Evolutionary conservation across 495 filamentous ascomycete species (phyloP).

Genomic region (Parmelia sp.): DNA sequence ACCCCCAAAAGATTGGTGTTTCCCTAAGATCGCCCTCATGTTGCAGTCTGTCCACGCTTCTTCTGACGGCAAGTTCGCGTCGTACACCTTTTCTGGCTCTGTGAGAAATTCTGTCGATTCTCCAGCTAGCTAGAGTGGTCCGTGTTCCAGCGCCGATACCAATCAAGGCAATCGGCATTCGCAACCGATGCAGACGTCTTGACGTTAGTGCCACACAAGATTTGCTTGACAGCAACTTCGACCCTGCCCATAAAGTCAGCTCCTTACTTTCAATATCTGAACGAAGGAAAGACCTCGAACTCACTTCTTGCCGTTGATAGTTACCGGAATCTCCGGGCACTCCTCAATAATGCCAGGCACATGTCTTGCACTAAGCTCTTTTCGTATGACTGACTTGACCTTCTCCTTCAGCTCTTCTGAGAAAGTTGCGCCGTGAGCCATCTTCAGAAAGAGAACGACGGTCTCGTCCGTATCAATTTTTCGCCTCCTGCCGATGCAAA

Average conservation of each 20-base stretch:
- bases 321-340: slow-evolving; percentile 77
- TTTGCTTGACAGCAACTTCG: slow-evolving; percentile 89
- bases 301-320: slow-evolving; percentile 85
- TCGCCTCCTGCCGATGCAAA: slow-evolving; percentile 74
- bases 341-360: slow-evolving; percentile 76
- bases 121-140: slow-evolving; percentile 56
- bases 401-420: slow-evolving; percentile 45
- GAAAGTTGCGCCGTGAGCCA: slow-evolving; percentile 50
- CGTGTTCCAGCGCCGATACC: slow-evolving; percentile 70
- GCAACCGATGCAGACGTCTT: slow-evolving; percentile 82
- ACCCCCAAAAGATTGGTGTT: not conserved
- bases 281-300: slow-evolving; percentile 16
- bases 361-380: slow-evolving; percentile 76
- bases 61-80: not conserved
- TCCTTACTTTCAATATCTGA: not conserved
- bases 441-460: slow-evolving; percentile 78
- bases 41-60: not conserved
- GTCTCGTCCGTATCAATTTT: slow-evolving; percentile 72
- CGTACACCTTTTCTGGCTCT: not conserved
- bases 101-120: not conserved
- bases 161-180: slow-evolving; percentile 75
- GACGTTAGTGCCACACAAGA: slow-evolving; percentile 77
- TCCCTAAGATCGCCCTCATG: not conserved
- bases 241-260: slow-evolving; percentile 44
- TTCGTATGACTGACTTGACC: slow-evolving; percentile 59